A percentile compares a stretch with the other conserved stretches of the same genome.
Evolutionary conservation across 1,284 basidiomycete genomes (phyloP).

Genomic region (Heterobasidion occidentale): DNA sequence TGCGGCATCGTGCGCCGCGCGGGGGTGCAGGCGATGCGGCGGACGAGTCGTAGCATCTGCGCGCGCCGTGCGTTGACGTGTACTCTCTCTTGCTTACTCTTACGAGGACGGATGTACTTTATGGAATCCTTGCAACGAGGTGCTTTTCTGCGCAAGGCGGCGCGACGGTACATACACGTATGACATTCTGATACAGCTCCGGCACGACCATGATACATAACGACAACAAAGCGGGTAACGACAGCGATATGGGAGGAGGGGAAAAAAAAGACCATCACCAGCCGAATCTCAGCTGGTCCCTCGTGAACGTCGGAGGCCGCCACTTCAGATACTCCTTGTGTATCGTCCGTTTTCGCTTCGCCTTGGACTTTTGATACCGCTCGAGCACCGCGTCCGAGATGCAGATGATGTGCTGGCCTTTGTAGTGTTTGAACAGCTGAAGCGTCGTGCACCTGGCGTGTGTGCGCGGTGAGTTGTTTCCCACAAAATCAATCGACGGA

Average conservation of each 20-base stretch:
- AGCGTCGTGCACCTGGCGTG: slow-evolving; percentile 77
- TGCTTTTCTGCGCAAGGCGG: too few species aligned
- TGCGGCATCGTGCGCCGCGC: slow-evolving; percentile 8
- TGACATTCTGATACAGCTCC: too few species aligned
- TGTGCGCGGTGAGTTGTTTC: too few species aligned
- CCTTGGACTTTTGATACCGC: slow-evolving; percentile 79
- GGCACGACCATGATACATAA: neutral
- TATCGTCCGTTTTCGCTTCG: slow-evolving; percentile 78
- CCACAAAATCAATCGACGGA: slow-evolving; percentile 3
- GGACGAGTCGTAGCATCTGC: neutral
- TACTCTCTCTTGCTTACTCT: neutral
- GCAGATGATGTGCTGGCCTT: slow-evolving; percentile 91
- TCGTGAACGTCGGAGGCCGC: slow-evolving; percentile 91
- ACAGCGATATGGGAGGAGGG: neutral
- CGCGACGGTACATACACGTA: too few species aligned
- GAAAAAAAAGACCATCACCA: slow-evolving; percentile 39
- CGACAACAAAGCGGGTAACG: neutral
- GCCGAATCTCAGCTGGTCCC: slow-evolving; percentile 85
- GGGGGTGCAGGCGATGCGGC: slow-evolving; percentile 5
- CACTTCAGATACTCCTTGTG: slow-evolving; percentile 78
- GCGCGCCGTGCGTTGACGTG: neutral
- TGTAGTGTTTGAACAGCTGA: slow-evolving; percentile 95
- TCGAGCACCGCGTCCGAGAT: slow-evolving; percentile 89
- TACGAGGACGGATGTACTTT: neutral
- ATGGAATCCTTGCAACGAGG: too few species aligned